Base-by-base conservation (phyloP, 2,329 filamentous ascomycete species). In the Sporothrix variecibatus region DNA sequence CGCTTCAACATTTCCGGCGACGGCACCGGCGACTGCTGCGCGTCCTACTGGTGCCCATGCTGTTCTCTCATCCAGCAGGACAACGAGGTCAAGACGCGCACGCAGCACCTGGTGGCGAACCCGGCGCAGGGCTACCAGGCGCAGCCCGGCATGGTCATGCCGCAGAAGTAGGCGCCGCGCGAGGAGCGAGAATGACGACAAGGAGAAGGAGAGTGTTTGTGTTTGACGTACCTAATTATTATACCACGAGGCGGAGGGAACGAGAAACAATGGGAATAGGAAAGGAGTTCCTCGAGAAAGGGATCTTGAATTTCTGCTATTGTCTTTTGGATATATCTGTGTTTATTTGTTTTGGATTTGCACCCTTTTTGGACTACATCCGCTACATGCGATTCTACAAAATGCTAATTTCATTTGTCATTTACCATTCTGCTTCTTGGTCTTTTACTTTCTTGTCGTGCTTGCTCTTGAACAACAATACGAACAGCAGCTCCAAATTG, bases 51-150 rank as follows among this genome's bases (percentile, higher is more conserved):
- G 82, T 90, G 88, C 79, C 79, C 82, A 49, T 89, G 87, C 83
- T 90, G 88, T 78, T 83, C 84, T 6, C 80, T 89, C 74, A 83
- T 89, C 76, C 89, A 91, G 82, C 84, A 89, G 73, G 87, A 90
- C 74, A 88, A 88, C 77, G 88, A 90, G 78, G 84, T 86, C 64
- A 78, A 79, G 73, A 68, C 64, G 4, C 80, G 81, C 31, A 78
- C 78, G 43, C 78, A 79, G 77, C 46, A 71, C 49, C 31, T 49
- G 11, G 72, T 76, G 43, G 77, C 77, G 20, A 73, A 23, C 4
- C 77, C 79, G 53, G 49, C 76, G 58, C 80, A 81, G 72, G 80
- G 78, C 71, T 82, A 82, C 76, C 78, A 81, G 74, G 70, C 78
- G 12, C 79, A 80, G 74, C 75, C 78, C 7, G 76, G 74, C 38